Evolutionary conservation across 2,329 filamentous ascomycete genomes (phyloP).

Genomic region (Fusarium agapanthi): DNA sequence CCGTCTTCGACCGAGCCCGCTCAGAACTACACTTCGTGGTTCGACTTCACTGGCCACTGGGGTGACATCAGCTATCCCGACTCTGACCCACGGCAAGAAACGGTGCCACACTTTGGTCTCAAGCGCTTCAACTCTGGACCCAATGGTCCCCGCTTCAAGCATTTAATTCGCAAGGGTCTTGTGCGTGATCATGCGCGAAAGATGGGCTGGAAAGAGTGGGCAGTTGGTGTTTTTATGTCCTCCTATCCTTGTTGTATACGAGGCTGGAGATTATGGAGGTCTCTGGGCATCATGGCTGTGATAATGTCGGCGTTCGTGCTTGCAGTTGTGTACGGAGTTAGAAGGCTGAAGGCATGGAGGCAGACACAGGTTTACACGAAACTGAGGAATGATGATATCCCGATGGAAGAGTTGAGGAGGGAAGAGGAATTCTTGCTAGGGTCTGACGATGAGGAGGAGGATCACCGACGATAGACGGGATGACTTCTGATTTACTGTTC

Average conservation of each 20-base stretch:
- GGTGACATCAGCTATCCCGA: conserved; percentile 46
- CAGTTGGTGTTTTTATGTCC: conserved; percentile 39
- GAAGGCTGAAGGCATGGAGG: conserved; percentile 4
- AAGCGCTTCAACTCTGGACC: conserved; percentile 47
- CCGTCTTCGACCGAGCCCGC: not conserved
- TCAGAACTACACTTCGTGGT: conserved; percentile 46
- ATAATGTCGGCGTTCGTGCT: conserved; percentile 9
- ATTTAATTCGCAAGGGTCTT: conserved; percentile 46
- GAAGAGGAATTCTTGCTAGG: conserved; percentile 34
- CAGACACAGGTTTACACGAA: conserved; percentile 28
- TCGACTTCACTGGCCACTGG: conserved; percentile 48
- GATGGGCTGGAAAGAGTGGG: conserved; percentile 44
- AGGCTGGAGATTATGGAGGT: conserved; percentile 47
- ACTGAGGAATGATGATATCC: conserved; percentile 37
- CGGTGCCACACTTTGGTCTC: conserved; percentile 44
- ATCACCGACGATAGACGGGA: not conserved
- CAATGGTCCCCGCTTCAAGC: conserved; percentile 45
- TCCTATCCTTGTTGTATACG: conserved; percentile 48
- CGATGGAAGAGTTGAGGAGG: conserved; percentile 49
- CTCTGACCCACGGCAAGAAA: conserved; percentile 45
- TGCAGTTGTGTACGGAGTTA: conserved; percentile 11
- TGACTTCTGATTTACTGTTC: not conserved
- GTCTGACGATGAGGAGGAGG: conserved; percentile 25
- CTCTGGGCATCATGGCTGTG: conserved; percentile 25
- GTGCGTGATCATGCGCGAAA: conserved; percentile 39